Base-by-base conservation (phyloP, 768 basidiomycete species). In the Russula griseocarnosa region DNA sequence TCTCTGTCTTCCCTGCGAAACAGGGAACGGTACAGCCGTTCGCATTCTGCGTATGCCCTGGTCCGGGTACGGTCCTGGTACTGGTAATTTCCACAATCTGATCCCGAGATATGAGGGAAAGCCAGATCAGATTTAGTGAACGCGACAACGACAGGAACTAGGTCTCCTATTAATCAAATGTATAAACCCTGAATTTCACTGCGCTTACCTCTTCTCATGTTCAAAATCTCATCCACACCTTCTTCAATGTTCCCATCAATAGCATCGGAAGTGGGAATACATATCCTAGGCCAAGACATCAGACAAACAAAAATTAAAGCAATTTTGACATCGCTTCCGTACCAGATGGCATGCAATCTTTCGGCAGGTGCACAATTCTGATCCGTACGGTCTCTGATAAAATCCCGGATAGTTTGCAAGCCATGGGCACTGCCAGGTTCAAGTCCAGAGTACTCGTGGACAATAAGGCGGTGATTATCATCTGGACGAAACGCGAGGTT, bases 291-390 rank as follows among this genome's bases (percentile, higher is more conserved):
- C 24, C 5, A 11, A 28, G 46, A 38, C 20, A 20, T 50, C 10
- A 59, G 22, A 34, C 2, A 47, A 10, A 26, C 32, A 3, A 7
- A 26, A 1, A 5, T 8, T n/a, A 5, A 22, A 16, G 16, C 16
- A 38, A 26, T 50, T 30, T 50, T 28, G n/a, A 56, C 11, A 46
- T 13, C 13, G 42, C 2, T 34, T 58, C 22, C 20, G 36, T 59
- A 59, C 58, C 58, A 59, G 18, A 59, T n/a, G 5, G 58, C 58
- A 13, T 59, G 32, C 36, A 59, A 24, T 49, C 18, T 49, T 50
- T 50, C 32, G 3, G 36, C 14, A 11, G 32, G 16, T 24, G 34
- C 11, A 10, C 47, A 24, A 2, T 5, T 49, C n/a, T 13, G 32
- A 34, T 49, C 57, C 1, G 58, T 59, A 10, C 58, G 47, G 2